These are phyloP conservation scores for sweet orange (Citrus sinensis) DNA, from an alignment of 345 rosid species.

Conservation along the genomic window DVS_A1.0 CM039163.1:50142501-50143000, in stretches of 20 bases:
- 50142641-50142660: not conserved
- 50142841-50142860: not conserved
- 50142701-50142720: not conserved
- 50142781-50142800: too few relatives aligned
- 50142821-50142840: not conserved
- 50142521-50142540: conserved; percentile 85
- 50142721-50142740: not conserved
- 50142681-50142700: too few relatives aligned
- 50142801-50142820: not conserved
- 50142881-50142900: not conserved
- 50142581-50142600: conserved; percentile 21
- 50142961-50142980: not conserved
- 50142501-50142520: conserved; percentile 73
- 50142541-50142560: conserved; percentile 63
- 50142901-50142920: not conserved
- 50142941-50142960: not conserved
- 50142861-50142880: not conserved
- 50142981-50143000: not conserved
- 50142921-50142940: not conserved
- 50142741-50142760: not conserved
- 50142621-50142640: not conserved
- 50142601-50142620: not conserved
- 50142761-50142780: too few relatives aligned
- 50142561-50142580: conserved; percentile 48
- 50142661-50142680: not conserved